Evolutionary conservation across 2,329 filamentous ascomycete species (phyloP).

Genomic region (Trichoderma sp.): DNA sequence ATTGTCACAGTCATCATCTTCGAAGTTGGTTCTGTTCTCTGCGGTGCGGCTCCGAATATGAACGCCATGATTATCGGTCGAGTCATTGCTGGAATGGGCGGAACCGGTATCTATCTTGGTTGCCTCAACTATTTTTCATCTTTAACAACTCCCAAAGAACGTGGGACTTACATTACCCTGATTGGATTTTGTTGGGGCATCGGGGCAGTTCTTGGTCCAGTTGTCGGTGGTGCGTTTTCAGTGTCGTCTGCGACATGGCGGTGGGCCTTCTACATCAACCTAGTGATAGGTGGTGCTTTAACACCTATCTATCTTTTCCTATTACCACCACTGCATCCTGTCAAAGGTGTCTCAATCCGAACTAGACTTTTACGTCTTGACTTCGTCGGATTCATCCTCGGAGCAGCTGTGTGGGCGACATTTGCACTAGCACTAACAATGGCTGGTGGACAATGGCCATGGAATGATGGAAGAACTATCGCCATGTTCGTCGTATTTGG

Average conservation of each 20-base stretch:
- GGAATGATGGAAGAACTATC: background rate
- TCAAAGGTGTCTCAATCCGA: background rate
- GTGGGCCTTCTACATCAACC: background rate
- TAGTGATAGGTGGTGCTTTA: background rate
- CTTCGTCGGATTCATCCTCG: background rate
- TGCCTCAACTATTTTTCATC: background rate
- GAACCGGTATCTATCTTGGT: constrained; percentile 40
- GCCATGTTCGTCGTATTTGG: background rate
- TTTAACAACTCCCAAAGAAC: background rate
- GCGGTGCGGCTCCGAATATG: constrained; percentile 44
- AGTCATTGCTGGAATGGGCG: constrained; percentile 42
- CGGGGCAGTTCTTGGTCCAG: background rate
- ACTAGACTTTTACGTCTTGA: background rate
- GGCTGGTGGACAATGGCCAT: background rate
- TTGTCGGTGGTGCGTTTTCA: background rate
- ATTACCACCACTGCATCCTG: background rate
- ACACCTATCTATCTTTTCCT: background rate
- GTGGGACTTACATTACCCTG: background rate
- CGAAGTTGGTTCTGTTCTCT: constrained; percentile 34
- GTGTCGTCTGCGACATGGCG: background rate
- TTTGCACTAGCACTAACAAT: background rate
- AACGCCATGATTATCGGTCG: constrained; percentile 46
- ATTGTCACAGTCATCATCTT: constrained; percentile 25
- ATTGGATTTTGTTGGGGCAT: background rate
- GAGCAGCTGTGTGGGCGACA: background rate